Base-by-base conservation (phyloP, 2,329 filamentous ascomycete species). In the Hypomyces rosellus region DNA sequence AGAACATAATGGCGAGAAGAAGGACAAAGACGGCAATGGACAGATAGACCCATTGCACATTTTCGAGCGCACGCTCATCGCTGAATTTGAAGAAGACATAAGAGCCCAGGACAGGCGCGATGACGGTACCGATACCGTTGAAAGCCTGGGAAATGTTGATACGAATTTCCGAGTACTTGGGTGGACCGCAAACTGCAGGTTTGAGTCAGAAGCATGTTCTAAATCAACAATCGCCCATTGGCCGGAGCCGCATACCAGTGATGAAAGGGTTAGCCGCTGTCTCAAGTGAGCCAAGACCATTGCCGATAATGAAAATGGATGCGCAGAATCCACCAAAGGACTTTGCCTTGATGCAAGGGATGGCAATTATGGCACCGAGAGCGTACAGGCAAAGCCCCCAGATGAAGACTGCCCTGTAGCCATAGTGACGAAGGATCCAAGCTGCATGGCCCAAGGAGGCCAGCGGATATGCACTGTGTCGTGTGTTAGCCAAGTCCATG, bases 141-240 rank as follows among this genome's bases (percentile, higher is more conserved):
- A 90, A 85, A 48, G 85, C 84, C 65, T 91, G 86, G 1, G 86
- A 84, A 47, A 89, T 71, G 67, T 90, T 87, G 70, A 91, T 82
- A 56, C 87, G 81, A 54, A 89, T 69, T 61, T 88, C 86, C 5
- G 85, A 81, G 65, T 84, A 88, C 55, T 78, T 77, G 7, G 86
- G 84, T 3, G 86, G 87, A 44, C 74, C 73, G 56, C 74, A 76
- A 18, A 76, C 61, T 66, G 20, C 30, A 16, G 25, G 9, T 30
- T 30, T 30, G 25, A 30, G 25, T 30, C 25, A 30, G 25, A 30
- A 30, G 25, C 25, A 30, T 18, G 37, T 18, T 39, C 37, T 9
- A 39, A 18, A 18, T 39, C 37, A 39, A 18, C 37, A 39, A 39
- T 7, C 16, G 37, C 37, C n/a, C 37, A 39, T 30, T 20, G 14